A percentile compares a stretch with the other conserved stretches of the same genome.
These are phyloP conservation scores for Tilletiopsis washingtonensis DNA, from an alignment of 1,284 basidiomycete species.

Conservation along the genomic window DNA sequence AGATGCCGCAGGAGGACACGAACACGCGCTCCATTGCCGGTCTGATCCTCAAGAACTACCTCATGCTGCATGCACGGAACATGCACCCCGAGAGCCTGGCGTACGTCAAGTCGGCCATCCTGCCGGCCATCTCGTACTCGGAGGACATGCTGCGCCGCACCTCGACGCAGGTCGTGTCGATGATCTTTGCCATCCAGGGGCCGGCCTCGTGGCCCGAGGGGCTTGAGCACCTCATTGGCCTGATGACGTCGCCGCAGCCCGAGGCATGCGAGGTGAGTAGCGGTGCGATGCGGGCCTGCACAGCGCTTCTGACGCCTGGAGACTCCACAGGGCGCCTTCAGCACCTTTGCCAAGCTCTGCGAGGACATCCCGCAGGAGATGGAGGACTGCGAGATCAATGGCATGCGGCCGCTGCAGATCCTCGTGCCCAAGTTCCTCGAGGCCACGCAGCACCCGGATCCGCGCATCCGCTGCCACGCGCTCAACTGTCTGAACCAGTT, in stretches of 20 bases:
- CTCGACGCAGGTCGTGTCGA: conserved; percentile 43
- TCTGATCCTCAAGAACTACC: conserved; percentile 91
- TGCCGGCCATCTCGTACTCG: conserved; percentile 36
- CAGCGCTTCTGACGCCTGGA: neutral
- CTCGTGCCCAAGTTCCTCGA: conserved; percentile 75
- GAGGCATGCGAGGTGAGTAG: conserved; percentile 34
- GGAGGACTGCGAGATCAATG: conserved; percentile 75
- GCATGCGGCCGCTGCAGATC: conserved; percentile 40
- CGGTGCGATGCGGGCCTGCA: neutral
- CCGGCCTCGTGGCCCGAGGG: conserved; percentile 42
- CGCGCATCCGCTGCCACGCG: conserved; percentile 83
- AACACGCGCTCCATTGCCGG: conserved; percentile 90
- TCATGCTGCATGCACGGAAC: conserved; percentile 21
- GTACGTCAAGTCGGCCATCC: conserved; percentile 41
- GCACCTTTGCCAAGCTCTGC: conserved; percentile 87
- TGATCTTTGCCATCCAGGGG: conserved; percentile 40
- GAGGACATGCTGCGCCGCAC: conserved; percentile 44
- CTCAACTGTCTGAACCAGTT: conserved; percentile 91
- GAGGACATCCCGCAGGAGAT: conserved; percentile 94
- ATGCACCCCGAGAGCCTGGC: conserved; percentile 25
- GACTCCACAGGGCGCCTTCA: conserved; percentile 73
- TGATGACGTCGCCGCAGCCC: conserved; percentile 30
- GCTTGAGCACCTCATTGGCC: conserved; percentile 33
- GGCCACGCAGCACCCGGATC: conserved; percentile 64
- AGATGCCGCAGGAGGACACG: conserved; percentile 72